A percentile compares a stretch with the other conserved stretches of the same genome.
These are phyloP conservation scores for Magnaporthiopsis poae DNA, from an alignment of 2,329 filamentous ascomycete genomes.

Conservation along the genomic window DNA sequence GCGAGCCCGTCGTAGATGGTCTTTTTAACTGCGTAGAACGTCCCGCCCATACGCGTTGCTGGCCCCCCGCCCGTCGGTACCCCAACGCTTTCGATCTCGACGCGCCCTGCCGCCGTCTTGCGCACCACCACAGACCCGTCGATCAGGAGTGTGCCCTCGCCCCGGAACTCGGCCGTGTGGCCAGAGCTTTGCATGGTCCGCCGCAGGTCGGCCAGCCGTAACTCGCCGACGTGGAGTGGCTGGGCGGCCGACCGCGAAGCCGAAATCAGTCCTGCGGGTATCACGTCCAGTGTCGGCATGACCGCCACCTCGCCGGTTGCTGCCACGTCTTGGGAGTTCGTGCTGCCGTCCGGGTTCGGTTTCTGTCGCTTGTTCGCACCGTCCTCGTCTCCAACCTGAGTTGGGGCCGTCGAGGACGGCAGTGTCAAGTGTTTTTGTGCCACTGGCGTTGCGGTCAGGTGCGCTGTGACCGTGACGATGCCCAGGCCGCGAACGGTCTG, in stretches of 20 bases:
- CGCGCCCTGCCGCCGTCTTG: conserved; percentile 75
- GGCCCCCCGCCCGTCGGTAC: conserved; percentile 34
- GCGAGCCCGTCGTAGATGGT: conserved; percentile 92
- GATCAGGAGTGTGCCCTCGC: conserved; percentile 82
- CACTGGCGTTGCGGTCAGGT: conserved; percentile 33
- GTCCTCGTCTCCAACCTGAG: conserved; percentile 37
- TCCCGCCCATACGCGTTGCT: conserved; percentile 41
- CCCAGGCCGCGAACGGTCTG: conserved; percentile 83
- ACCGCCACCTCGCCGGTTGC: conserved; percentile 16
- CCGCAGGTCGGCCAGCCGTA: conserved; percentile 78
- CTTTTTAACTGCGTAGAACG: conserved; percentile 77
- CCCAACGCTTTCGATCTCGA: conserved; percentile 76
- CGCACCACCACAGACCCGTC: conserved; percentile 80
- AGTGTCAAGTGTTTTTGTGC: conserved; percentile 40
- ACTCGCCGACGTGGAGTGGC: conserved; percentile 86
- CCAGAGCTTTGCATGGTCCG: conserved; percentile 72
- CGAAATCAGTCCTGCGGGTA: conserved; percentile 53
- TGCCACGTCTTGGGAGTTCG: conserved; percentile 13
- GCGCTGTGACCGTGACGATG: conserved; percentile 85
- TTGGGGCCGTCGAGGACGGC: conserved; percentile 16
- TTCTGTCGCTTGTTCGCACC: conserved; percentile 39
- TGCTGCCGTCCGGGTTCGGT: conserved; percentile 24
- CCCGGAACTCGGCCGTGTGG: conserved; percentile 83
- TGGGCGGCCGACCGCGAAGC: conserved; percentile 69
- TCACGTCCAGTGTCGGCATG: conserved; percentile 42